Base-by-base conservation (phyloP, 192 early-diverging fungal species). In the Linnemannia schmuckeri region DNA sequence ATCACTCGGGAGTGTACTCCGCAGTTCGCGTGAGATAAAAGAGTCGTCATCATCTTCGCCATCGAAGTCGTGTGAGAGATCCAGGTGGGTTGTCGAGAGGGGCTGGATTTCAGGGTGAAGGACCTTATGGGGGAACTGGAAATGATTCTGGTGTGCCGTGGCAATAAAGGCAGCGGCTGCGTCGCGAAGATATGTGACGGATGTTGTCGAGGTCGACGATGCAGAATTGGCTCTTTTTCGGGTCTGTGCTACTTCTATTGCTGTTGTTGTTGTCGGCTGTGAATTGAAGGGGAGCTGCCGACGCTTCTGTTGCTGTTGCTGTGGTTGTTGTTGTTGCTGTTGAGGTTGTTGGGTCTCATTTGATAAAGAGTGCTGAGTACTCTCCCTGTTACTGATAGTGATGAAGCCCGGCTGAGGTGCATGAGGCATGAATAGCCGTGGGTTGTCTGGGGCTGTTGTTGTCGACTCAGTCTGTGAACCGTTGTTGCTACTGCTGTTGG, bases 141-240 rank as follows among this genome's bases (percentile, higher is more conserved):
- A 75, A 44, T 81, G 80, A 7, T 57, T 75, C 24, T 75, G 73
- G 35, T 81, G 80, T 27, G 72, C 79, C 7, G 72, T 75, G 6
- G 80, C 80, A 55, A 81, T 81, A 47, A 81, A 63, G 0, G 73
- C 73, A 8, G 55, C 55, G 38, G 80, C 80, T 33, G 80, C 80
- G 30, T 42, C 55, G 15, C 72, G 80, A 42, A 81, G 80, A 44
- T 81, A 81, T 0, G 79, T 37, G 3, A 81, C 33, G 18, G 79
- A 81, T n/a, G 73, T 68, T 12, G 80, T 75, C 15, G 73, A 75
- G 13, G 80, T 68, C n/a, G 79, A 80, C 10, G 72, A 74, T 44
- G 54, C 38, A 5, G 71, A 80, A 33, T 47, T 74, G 13, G 71
- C 17, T 80, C 54, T 74, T 35, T n/a, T 33, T 41, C 40, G 71